phyloP scores from a whole-genome alignment of 148 eudicot species.

The Dysphania ambrosioides region DNA sequence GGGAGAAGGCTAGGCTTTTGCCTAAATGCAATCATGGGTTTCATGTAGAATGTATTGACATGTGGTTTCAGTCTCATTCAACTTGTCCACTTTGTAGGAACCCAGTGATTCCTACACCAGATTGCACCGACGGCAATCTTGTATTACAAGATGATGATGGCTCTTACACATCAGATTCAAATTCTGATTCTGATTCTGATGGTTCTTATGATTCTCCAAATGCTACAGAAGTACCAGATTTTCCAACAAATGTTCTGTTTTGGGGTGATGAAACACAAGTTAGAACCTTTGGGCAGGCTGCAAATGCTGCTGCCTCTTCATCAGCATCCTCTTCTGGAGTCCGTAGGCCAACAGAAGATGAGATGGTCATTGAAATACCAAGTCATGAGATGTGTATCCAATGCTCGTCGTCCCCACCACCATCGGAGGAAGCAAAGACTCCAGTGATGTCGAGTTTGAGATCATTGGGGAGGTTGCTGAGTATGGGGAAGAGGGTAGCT shows the following conservation, averaged over 20 bases:
- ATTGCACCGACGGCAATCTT: neutral
- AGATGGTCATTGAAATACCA: conserved; percentile 52
- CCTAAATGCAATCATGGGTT: conserved; percentile 84
- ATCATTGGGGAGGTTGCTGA: conserved; percentile 72
- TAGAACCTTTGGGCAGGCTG: conserved; percentile 30
- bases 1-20: conserved; percentile 57
- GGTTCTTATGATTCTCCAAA: conserved; percentile 19
- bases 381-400: conserved; percentile 25
- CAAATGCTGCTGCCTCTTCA: neutral
- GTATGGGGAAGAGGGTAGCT: conserved; percentile 56
- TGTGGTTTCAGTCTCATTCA: conserved; percentile 86
- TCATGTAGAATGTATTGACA: conserved; percentile 75
- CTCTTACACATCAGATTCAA: conserved; percentile 6
- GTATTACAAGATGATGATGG: conserved; percentile 11
- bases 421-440: conserved; percentile 45
- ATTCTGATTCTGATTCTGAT: neutral
- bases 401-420: conserved; percentile 16
- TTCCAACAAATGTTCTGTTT: conserved; percentile 67
- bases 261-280: conserved; percentile 66
- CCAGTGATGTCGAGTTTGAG: conserved; percentile 47
- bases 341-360: conserved; percentile 20
- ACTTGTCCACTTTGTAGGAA: conserved; percentile 82
- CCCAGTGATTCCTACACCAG: conserved; percentile 24
- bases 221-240: conserved; percentile 29
- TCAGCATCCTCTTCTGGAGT: conserved; percentile 27